Base-by-base conservation (phyloP, 805 yeast genomes). In the Kazachstania taianensis region DNA sequence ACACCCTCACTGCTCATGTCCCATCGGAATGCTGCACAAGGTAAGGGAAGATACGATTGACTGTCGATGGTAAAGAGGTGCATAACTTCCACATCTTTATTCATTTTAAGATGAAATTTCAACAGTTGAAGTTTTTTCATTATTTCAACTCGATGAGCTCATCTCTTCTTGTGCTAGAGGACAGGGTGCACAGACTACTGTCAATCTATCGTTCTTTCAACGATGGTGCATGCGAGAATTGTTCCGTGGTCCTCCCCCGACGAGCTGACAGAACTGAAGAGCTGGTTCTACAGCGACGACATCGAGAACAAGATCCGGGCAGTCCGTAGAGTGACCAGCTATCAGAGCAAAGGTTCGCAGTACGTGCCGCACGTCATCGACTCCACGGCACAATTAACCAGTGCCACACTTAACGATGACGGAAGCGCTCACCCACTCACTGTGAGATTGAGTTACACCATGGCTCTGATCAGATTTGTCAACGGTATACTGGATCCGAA, bases 401-500 rank as follows among this genome's bases (percentile, higher is more conserved):
- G 77, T n/a, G 63, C 75, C 1, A 9, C 25, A n/a, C 12, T 22
- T 9, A 3, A 26, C 20, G 65, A 65, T 23, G 39, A 46, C n/a
- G 41, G 43, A 8, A 35, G 30, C 7, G 14, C 20, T 1, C 36
- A 37, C 2, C 30, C 20, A 32, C 72, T 69, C 33, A 45, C 31
- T 60, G 48, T 73, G 2, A 68, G 74, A 41, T 48, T 76, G 42
- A 65, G 78, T 5, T 82, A 81, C 52, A 62, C 86, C 0, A 77
- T 81, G 82, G 73, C 85, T 0, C 49, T 87, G 9, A 77, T 85
- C 19, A 65, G 94, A 39, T 85, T 89, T 60, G 96, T 92, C 18
- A 92, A 92, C 57, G 97, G 96, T 2, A 57, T 85, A 3, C 58
- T 92, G 25, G 98, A 92, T 55, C 92, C 94, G 0, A 70, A 70